Conservation (phyloP, 306 rosid genomes). For the Ammopiptanthus mongolicus region DNA sequence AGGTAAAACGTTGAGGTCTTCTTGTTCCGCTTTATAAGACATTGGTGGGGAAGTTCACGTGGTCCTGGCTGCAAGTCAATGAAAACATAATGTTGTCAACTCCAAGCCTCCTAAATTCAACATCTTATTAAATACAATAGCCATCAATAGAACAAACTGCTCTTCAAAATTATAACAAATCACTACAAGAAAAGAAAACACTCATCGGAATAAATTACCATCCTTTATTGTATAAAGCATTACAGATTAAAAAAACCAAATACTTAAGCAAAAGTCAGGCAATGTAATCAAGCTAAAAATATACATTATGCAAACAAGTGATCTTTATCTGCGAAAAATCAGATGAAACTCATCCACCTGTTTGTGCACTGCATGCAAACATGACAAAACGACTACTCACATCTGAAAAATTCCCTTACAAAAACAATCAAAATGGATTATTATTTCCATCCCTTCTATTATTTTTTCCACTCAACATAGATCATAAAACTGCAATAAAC, state of each 20-base stretch:
- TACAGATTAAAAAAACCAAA: neutral
- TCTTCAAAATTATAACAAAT: neutral
- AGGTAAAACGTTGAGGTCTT: conserved; percentile 82
- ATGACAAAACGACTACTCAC: neutral
- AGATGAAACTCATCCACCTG: neutral
- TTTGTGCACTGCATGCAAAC: neutral
- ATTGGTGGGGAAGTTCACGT: conserved; percentile 62
- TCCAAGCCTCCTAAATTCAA: conserved; percentile 10
- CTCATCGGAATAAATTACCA: neutral
- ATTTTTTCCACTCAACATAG: neutral
- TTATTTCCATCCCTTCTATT: neutral
- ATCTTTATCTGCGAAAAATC: neutral
- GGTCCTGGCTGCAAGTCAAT: conserved; percentile 86
- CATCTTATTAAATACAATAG: neutral
- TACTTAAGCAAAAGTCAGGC: neutral
- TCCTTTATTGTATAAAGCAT: neutral
- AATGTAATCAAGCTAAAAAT: neutral
- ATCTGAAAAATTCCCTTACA: neutral
- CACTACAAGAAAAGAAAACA: neutral
- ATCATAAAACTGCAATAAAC: neutral
- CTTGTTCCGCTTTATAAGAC: conserved; percentile 86
- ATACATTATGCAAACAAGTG: neutral
- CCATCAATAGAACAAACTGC: neutral
- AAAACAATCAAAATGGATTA: neutral
- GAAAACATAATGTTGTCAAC: conserved; percentile 27